Base-by-base conservation (phyloP, 345 rosid species). In the Nephelium lappaceum region DNA sequence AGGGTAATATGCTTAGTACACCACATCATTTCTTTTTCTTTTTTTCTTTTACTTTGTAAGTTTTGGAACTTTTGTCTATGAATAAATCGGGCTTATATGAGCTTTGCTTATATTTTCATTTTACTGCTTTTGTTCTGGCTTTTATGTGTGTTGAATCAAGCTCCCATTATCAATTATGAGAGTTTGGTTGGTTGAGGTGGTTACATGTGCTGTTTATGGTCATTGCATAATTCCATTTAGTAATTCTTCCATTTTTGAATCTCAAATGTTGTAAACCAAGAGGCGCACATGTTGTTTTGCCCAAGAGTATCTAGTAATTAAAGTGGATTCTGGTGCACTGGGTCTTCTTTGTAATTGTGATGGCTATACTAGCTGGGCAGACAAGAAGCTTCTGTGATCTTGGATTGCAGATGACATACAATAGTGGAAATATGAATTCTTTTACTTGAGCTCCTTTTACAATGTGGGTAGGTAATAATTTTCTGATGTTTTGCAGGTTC, bases 401-500 rank as follows among this genome's bases (percentile, higher is more conserved):
- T n/a, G 47, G 21, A 45, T 47, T 27, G 9, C 6, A 58, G 57
- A 36, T 27, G 47, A 64, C 68, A 64, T 19, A 43, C 47, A 19
- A 25, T 6, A 75, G 61, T 64, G 24, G n/a, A 39, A 62, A 25
- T 62, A 14, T 49, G 31, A 45, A 18, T 65, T 36, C 71, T 64
- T 11, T 31, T 49, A 36, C 49, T 76, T 60, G 55, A 60, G 63
- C 18, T 7, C 14, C 53, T 61, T 55, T 36, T 43, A 23, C 36
- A 19, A 43, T 38, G 10, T 58, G 57, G 6, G 18, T 60, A 27
- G 61, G 47, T 76, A 55, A 76, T 66, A 53, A 19, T 47, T 72
- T 69, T 36, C 72, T 42, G 19, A 62, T 36, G 16, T 73, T 69
- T 88, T 86, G 72, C 89, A 97, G 99, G 92, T 94, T 97, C 82